Percentiles rank a stretch among this genome's conserved stretches.
phyloP scores from a whole-genome alignment of 139 green algal genomes.

The Eudorina sp. region DNA sequence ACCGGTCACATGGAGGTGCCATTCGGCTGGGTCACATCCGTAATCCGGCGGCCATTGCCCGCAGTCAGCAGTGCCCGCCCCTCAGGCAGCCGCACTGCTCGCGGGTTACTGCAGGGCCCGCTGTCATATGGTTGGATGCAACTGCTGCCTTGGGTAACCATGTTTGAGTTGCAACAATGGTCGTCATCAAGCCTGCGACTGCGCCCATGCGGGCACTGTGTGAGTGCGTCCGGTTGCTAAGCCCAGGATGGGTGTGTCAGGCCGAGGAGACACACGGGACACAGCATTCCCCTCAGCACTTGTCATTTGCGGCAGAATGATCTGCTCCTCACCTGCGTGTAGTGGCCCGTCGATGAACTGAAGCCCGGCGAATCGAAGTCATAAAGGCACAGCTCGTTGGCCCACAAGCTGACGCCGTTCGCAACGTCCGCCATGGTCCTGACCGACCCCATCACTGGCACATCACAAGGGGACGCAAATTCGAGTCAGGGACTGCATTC shows the following conservation, averaged over 20 bases:
- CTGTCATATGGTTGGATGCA: too few species aligned
- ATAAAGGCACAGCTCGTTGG: constrained; percentile 7
- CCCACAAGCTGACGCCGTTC: constrained; percentile 5
- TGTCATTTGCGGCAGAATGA: not conserved
- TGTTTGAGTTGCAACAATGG: not conserved
- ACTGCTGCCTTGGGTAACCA: too few species aligned
- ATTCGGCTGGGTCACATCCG: not conserved
- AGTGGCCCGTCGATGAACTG: not conserved
- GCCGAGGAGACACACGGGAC: not conserved
- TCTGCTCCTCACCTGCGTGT: constrained; percentile 9
- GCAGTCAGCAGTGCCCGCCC: not conserved
- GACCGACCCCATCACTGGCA: not conserved
- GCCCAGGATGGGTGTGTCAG: not conserved
- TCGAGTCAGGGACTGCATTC: not conserved
- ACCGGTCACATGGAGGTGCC: too few species aligned
- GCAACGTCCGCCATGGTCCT: not conserved
- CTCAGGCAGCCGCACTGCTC: not conserved
- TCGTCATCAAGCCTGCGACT: not conserved
- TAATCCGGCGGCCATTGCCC: not conserved
- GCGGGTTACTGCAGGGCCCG: too few species aligned
- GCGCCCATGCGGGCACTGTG: not conserved
- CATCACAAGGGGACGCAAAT: not conserved
- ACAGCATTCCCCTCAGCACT: too few species aligned
- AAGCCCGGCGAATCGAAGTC: not conserved
- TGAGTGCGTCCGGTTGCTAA: not conserved